Base-by-base conservation (phyloP, 352 stramenopile species). In the Pythium aphanidermatum region DNA sequence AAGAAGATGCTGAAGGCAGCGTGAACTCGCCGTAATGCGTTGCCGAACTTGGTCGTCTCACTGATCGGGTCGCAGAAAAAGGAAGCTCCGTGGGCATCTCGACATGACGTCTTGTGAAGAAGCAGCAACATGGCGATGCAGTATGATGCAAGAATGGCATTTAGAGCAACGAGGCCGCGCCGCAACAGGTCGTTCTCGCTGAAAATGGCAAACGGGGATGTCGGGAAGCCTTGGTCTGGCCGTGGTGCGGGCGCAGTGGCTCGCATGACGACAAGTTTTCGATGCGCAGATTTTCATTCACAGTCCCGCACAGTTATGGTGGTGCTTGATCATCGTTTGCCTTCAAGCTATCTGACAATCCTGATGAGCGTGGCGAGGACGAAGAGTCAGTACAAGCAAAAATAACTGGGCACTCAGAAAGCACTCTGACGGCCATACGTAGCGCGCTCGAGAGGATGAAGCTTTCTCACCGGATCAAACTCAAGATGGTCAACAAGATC, bases 181-280 rank as follows among this genome's bases (percentile, higher is more conserved):
- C 42, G 32, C 9, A 58, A 27, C 25, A 51, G 9, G 31, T 49
- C 39, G 32, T 44, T 58, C 20, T 58, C 50, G 9, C n/a, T 21
- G 30, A 52, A 55, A 33, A 55, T 48, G 11, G 37, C 47, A 10
- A 42, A 43, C n/a, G 47, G 38, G 13, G 46, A 44, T n/a, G 34
- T 12, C 13, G 35, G 33, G n/a, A 35, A 27, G 10, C 5, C 35
- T 5, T 9, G 11, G 10, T 12, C 20, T 12, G 7, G n/a, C n/a
- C 11, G 16, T 7, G 27, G 17, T 21, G 35, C 17, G 7, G 35
- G 17, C 6, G 35, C 35, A 26, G 17, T 42, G 7, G 35, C 14
- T 5, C 24, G 20, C 7, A 42, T 14, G 35, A 28, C 35, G 14
- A 28, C 14, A 5, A 42, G 35, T 8, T 28, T 42, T 6, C 17